Evolutionary conservation across 768 basidiomycete genomes (phyloP).

Genomic region (Amanita molliuscula): DNA sequence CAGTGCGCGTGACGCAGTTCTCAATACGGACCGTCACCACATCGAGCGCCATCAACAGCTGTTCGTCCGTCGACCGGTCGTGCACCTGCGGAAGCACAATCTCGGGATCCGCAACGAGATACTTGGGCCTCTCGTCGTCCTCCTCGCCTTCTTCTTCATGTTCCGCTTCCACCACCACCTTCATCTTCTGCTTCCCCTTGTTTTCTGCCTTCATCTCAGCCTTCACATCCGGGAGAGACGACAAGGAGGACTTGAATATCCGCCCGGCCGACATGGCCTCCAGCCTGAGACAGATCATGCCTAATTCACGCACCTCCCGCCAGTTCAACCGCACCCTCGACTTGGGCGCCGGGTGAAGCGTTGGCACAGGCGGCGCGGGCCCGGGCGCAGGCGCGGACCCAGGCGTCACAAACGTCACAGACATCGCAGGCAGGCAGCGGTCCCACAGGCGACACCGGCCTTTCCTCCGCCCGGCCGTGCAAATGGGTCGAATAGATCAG

Average conservation of each 20-base stretch:
- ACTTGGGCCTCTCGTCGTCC: slow-evolving; percentile 17
- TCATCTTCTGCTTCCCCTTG: neutral
- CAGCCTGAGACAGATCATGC: slow-evolving; percentile 62
- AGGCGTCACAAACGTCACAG: too few species aligned
- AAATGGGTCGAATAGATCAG: slow-evolving; percentile 71
- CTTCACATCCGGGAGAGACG: slow-evolving; percentile 8
- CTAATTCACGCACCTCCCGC: slow-evolving; percentile 67
- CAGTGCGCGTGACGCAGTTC: neutral
- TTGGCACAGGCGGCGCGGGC: too few species aligned
- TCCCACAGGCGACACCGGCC: slow-evolving; percentile 18
- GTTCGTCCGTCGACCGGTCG: slow-evolving; percentile 60
- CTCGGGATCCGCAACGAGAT: slow-evolving; percentile 49
- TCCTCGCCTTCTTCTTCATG: slow-evolving; percentile 18
- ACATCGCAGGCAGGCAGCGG: slow-evolving; percentile 20
- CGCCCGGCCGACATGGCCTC: slow-evolving; percentile 64
- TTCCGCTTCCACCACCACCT: neutral
- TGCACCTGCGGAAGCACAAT: slow-evolving; percentile 58
- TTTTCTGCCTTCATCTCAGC: neutral
- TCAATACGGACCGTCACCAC: slow-evolving; percentile 54
- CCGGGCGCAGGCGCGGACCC: too few species aligned
- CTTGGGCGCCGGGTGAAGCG: too few species aligned
- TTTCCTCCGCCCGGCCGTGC: slow-evolving; percentile 49
- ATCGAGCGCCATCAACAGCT: slow-evolving; percentile 68
- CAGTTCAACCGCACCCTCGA: slow-evolving; percentile 58
- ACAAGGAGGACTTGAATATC: slow-evolving; percentile 39